Evolutionary conservation across 2,329 filamentous ascomycete genomes (phyloP).

Genomic region (Neonectria faginata): DNA sequence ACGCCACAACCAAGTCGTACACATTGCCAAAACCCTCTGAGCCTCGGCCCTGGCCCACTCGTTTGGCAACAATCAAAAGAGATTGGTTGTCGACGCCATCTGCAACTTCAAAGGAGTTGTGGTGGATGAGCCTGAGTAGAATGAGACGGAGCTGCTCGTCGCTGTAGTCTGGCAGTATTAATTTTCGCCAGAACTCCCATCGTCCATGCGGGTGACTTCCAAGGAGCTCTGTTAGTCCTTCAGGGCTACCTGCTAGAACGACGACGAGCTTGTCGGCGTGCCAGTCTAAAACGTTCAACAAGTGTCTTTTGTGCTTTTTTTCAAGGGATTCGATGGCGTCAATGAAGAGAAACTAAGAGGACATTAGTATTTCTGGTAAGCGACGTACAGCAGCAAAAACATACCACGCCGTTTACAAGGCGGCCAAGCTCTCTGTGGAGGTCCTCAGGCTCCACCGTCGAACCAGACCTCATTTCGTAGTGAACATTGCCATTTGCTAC

Average conservation of each 20-base stretch:
- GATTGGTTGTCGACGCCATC: background rate
- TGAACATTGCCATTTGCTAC: background rate
- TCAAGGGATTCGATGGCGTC: background rate
- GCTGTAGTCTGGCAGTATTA: background rate
- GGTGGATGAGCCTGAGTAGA: background rate
- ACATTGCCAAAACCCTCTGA: conserved; percentile 1
- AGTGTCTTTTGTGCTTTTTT: background rate
- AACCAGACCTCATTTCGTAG: background rate
- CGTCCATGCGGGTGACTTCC: background rate
- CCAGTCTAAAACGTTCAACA: background rate
- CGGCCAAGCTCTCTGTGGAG: background rate
- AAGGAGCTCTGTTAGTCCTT: background rate
- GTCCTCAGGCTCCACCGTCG: background rate
- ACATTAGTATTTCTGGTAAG: too few relatives aligned
- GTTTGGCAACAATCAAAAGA: background rate
- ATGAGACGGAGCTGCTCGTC: background rate
- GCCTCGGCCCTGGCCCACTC: background rate
- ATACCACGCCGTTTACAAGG: background rate
- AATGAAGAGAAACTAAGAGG: background rate
- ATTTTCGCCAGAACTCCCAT: conserved; percentile 1
- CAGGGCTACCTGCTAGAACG: background rate
- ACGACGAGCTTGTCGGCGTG: background rate
- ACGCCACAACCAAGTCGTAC: background rate
- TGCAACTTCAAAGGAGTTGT: background rate
- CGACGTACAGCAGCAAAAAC: background rate